phyloP scores from a whole-genome alignment of 257 asterid species.

The Schizonepeta tenuifolia region DNA sequence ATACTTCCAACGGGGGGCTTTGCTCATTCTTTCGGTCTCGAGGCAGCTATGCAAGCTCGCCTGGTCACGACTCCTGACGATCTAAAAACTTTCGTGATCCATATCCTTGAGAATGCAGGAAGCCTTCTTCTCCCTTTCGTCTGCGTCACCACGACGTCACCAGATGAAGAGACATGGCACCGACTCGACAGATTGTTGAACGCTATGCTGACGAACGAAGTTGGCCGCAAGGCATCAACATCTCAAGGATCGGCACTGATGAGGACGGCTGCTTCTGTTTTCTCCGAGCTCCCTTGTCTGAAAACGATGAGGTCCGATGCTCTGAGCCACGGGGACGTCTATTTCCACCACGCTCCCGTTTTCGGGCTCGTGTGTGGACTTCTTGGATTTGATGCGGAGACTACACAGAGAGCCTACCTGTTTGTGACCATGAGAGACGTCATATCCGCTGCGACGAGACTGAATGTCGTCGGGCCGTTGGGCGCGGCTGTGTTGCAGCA shows the following conservation, averaged over 20 bases:
- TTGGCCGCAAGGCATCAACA: constrained; percentile 74
- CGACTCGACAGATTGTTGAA: constrained; percentile 58
- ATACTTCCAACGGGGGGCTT: constrained; percentile 97
- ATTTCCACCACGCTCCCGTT: constrained; percentile 82
- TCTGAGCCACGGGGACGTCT: constrained; percentile 42
- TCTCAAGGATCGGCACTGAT: constrained; percentile 91
- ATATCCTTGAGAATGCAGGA: constrained; percentile 76
- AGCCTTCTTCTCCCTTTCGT: constrained; percentile 91
- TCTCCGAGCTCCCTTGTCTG: constrained; percentile 59
- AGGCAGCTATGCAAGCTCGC: constrained; percentile 82
- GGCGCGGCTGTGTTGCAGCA: constrained; percentile 91
- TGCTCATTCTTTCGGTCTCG: constrained; percentile 95
- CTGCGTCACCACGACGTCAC: constrained; percentile 49
- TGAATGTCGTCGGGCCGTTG: constrained; percentile 82
- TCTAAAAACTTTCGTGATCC: constrained; percentile 53
- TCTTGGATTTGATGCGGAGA: constrained; percentile 68
- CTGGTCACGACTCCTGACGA: constrained; percentile 59
- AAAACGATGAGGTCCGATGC: constrained; percentile 62
- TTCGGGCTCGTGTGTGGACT: constrained; percentile 85
- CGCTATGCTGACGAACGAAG: constrained; percentile 79
- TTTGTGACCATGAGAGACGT: constrained; percentile 86
- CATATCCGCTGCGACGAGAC: constrained; percentile 91
- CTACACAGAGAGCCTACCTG: constrained; percentile 75
- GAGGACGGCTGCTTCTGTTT: constrained; percentile 81
- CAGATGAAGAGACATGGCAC: constrained; percentile 64